Evolutionary conservation across 352 stramenopile genomes (phyloP).

Genomic region (Globisporangium mamillatum): DNA sequence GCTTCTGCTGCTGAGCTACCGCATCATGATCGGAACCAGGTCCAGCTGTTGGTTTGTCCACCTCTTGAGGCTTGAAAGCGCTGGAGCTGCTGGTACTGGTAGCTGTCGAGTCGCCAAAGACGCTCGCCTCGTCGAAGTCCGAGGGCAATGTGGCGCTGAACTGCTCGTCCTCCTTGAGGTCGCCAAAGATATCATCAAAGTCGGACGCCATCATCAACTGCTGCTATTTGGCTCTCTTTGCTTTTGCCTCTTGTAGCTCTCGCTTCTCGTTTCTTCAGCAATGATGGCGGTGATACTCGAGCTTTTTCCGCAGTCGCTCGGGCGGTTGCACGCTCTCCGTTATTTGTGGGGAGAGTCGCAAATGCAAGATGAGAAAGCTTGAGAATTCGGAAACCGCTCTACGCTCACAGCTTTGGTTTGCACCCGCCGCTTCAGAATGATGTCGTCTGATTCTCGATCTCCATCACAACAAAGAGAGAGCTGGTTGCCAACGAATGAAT

Average conservation of each 20-base stretch:
- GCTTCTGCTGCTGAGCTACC: neutral
- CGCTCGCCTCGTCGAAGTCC: constrained; percentile 50
- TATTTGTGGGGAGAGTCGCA: constrained; percentile 1
- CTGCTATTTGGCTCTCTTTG: neutral
- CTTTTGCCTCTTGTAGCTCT: neutral
- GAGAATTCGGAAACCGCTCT: constrained; percentile 10
- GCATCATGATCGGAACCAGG: neutral
- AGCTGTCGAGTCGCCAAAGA: constrained; percentile 36
- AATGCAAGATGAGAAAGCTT: neutral
- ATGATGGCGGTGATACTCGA: neutral
- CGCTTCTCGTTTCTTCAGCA: constrained; percentile 1
- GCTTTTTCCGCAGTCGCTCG: neutral
- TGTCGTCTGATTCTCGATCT: neutral
- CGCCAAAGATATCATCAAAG: constrained; percentile 84
- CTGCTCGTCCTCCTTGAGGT: constrained; percentile 62
- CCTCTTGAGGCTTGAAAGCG: neutral
- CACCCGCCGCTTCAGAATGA: neutral
- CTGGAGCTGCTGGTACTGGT: neutral
- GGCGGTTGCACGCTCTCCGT: constrained; percentile 9
- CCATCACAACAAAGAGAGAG: neutral
- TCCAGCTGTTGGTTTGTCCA: neutral
- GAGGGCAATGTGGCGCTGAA: constrained; percentile 34
- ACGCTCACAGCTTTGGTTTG: neutral
- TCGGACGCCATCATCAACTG: constrained; percentile 33
- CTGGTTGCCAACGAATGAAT: neutral